These are phyloP conservation scores for Ceratocystis cacaofunesta DNA, from an alignment of 2,329 filamentous ascomycete genomes.

Conservation along the genomic window DNA sequence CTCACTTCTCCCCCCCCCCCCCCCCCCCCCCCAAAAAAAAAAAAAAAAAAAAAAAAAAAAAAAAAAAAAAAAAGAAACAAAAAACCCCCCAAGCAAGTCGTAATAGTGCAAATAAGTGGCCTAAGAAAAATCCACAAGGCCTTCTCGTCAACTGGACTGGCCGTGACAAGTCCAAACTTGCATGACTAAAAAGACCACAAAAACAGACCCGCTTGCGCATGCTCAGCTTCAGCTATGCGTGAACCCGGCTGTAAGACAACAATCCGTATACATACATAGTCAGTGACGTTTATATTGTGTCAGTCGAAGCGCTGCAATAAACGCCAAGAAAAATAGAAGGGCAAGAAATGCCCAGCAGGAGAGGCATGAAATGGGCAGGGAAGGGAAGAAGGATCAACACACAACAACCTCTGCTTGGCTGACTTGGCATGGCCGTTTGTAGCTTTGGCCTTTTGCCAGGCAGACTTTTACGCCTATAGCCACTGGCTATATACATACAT, in stretches of 20 bases:
- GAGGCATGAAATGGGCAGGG: background rate
- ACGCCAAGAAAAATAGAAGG: constrained; percentile 2
- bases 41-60: too few species aligned
- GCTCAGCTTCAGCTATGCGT: background rate
- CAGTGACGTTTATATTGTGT: background rate
- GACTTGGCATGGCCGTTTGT: background rate
- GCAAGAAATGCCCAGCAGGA: background rate
- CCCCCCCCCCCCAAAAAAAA: too few species aligned
- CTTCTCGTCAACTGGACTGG: too few species aligned
- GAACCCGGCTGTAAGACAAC: background rate
- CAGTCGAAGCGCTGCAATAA: background rate
- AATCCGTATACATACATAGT: background rate
- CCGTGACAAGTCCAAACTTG: background rate
- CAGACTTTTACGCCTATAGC: background rate
- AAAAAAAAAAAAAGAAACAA: too few species aligned
- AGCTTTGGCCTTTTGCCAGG: constrained; percentile 1
- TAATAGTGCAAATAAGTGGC: too few species aligned
- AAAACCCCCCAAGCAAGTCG: too few species aligned
- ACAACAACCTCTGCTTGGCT: background rate
- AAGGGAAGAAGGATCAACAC: too few species aligned
- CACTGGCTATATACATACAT: too few species aligned
- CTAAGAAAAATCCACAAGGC: too few species aligned
- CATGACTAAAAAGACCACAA: background rate
- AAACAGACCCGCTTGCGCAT: background rate
- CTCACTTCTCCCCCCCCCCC: too few species aligned